Evolutionary conservation across 2,329 filamentous ascomycete species (phyloP), one percentile per base, ranked within the genome.

Genomic region (Coniochaeta prunicola): DNA sequence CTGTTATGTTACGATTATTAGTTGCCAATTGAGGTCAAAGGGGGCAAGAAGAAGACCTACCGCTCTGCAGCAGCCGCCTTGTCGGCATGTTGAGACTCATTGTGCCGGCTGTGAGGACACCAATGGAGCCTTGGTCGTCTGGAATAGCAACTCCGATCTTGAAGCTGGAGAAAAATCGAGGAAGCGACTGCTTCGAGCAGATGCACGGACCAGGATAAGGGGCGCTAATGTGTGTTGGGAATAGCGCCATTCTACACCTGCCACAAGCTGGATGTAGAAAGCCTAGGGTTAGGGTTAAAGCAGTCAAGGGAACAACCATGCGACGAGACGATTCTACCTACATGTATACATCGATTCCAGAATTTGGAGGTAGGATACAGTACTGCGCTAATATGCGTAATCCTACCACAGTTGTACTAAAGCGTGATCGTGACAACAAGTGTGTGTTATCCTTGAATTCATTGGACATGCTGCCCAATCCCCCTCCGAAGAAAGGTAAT

Each of bases 61-160:
- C 83, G 70, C 80, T 77, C 68, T 78, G 76, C 59, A 81, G 77
- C 66, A 88, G 75, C 75, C 82, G 82, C 76, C 84, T 76, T 67
- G 84, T 78, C 65, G 86, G 84, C 69, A 85, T 75, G 72, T 82
- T 81, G 67, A 88, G 73, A 74, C 79, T 89, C 88, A 91, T 91
- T 69, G 63, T 68, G 68, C 64, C 63, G 62, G 62, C 59, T 61
- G 56, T 56, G 55, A 59, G 64, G 62, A 64, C 67, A 68, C 67
- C 59, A 62, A 50, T 10, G 64, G 60, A 55, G 53, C 53, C 53
- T 55, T 55, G 53, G 30, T 55, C 53, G 30, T 55, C 53, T 55
- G 53, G 15, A 26, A 8, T 50, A 50, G 40, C 45, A 50, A 30
- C 26, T 17, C 3, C 45, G 45, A 55, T 19, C 3, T 36, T 55